Conservation (phyloP, 257 asterid genomes). For the Solanum pinnatisectum region DNA sequence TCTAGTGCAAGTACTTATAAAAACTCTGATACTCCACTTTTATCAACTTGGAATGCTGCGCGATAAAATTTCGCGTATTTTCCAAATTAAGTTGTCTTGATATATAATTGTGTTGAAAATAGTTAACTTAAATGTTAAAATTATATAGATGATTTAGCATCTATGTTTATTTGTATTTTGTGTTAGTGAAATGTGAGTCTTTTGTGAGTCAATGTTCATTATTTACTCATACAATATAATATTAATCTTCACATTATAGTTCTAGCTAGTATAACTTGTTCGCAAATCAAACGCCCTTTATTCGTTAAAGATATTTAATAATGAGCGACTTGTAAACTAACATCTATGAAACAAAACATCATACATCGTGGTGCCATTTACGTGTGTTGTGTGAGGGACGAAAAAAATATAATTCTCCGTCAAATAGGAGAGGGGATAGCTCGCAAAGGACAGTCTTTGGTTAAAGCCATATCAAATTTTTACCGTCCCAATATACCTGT, state of each 20-base stretch:
- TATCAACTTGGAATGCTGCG: conserved; percentile 17
- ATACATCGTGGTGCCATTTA: background rate
- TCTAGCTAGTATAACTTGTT: background rate
- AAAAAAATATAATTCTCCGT: background rate
- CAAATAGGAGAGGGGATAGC: too few relatives aligned
- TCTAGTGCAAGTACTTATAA: background rate
- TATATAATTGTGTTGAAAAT: too few relatives aligned
- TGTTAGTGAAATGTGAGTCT: background rate
- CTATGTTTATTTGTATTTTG: too few relatives aligned
- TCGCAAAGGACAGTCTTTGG: too few relatives aligned
- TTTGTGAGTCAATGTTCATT: background rate
- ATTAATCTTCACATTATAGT: background rate
- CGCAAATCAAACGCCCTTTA: background rate
- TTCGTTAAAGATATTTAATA: background rate
- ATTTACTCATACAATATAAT: background rate
- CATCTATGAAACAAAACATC: too few relatives aligned
- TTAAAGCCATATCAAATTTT: too few relatives aligned
- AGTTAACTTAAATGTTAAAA: too few relatives aligned
- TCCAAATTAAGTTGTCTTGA: background rate
- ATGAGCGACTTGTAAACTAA: too few relatives aligned
- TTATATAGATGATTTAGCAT: too few relatives aligned
- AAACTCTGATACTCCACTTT: conserved; percentile 12
- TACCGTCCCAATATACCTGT: too few relatives aligned
- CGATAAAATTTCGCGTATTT: background rate
- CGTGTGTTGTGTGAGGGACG: background rate